These are phyloP conservation scores for Penicillium diatomitis DNA, from an alignment of 495 filamentous ascomycete genomes.

Conservation along the genomic window DNA sequence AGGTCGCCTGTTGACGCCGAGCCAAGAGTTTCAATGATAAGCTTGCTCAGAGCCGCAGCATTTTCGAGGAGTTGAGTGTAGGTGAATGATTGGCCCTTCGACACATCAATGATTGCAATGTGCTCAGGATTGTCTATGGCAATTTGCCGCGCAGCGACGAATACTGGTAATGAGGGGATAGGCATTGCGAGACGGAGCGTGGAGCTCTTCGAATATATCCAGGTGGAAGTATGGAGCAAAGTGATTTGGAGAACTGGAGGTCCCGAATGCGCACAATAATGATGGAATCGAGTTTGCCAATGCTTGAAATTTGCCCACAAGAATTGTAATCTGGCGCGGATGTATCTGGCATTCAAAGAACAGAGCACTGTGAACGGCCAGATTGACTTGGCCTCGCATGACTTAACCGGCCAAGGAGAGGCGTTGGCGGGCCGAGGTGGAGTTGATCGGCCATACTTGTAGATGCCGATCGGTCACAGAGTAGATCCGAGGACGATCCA, in stretches of 20 bases:
- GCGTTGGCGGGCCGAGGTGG: conserved; percentile 1
- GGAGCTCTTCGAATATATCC: too few relatives aligned
- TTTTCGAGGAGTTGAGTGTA: conserved; percentile 74
- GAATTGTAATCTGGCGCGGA: too few relatives aligned
- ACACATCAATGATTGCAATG: conserved; percentile 65
- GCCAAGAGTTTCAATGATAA: conserved; percentile 42
- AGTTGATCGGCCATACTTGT: background rate
- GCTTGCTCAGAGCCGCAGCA: conserved; percentile 55
- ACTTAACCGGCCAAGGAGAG: background rate
- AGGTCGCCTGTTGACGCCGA: conserved; percentile 42
- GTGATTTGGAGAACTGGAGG: too few relatives aligned
- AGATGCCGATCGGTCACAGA: background rate
- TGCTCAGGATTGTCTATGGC: conserved; percentile 54
- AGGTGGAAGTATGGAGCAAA: too few relatives aligned
- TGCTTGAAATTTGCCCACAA: too few relatives aligned
- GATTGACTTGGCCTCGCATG: too few relatives aligned
- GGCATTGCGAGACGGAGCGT: conserved; percentile 10
- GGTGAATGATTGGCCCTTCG: conserved; percentile 61
- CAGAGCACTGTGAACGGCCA: too few relatives aligned
- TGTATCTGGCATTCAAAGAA: background rate
- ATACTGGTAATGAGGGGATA: conserved; percentile 65
- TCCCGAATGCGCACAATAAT: too few relatives aligned
- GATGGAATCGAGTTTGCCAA: too few relatives aligned
- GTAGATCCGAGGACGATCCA: background rate
- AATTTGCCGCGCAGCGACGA: conserved; percentile 45